Conservation (phyloP, 2,329 filamentous ascomycete genomes). For the Bipolaris gigantea region DNA sequence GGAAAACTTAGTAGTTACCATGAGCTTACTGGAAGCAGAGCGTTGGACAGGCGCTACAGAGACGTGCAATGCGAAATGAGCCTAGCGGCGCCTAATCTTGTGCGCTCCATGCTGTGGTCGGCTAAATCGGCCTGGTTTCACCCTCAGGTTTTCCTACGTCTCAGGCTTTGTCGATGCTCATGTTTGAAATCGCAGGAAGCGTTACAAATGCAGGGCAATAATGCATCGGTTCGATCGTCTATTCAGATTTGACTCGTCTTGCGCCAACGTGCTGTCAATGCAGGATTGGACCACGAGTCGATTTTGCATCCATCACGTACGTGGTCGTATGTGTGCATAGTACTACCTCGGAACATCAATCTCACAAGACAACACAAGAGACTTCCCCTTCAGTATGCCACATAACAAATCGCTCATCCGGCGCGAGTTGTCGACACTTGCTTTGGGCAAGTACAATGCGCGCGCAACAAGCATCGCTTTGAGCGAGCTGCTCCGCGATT, state of each 20-base stretch:
- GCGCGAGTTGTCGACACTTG: neutral
- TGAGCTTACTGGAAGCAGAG: no score
- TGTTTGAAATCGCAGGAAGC: slow-evolving; percentile 3
- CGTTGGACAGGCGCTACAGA: no score
- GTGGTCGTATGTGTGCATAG: no score
- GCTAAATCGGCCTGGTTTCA: slow-evolving; percentile 5
- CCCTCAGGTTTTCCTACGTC: slow-evolving; percentile 14
- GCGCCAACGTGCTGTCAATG: neutral
- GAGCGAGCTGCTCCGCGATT: slow-evolving; percentile 4
- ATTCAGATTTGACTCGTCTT: slow-evolving; percentile 1
- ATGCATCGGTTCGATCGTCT: neutral
- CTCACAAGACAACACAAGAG: neutral
- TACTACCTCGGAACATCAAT: neutral
- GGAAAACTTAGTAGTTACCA: no score
- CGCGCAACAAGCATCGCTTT: slow-evolving; percentile 4
- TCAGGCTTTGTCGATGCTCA: slow-evolving; percentile 13
- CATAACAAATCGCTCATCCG: neutral
- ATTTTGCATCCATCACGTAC: neutral
- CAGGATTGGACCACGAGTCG: neutral
- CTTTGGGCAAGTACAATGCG: neutral
- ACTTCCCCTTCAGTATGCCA: neutral
- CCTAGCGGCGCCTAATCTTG: neutral
- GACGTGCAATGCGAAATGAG: neutral
- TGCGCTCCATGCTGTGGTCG: neutral
- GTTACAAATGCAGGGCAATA: slow-evolving; percentile 4